Evolutionary conservation across 148 eudicot species (phyloP), one percentile per base, ranked within the genome.

Genomic region (Polygonum aviculare): DNA sequence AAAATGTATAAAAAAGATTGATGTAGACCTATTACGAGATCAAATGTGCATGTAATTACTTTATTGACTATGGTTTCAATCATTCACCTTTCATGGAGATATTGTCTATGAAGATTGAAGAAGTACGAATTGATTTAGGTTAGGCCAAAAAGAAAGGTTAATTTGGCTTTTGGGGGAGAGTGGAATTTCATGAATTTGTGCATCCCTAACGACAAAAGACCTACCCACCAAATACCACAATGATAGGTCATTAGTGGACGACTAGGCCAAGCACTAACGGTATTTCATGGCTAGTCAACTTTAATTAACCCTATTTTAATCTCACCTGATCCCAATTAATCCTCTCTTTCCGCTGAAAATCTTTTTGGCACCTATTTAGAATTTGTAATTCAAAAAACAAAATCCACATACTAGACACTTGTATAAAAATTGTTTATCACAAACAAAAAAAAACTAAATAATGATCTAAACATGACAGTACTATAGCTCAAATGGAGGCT

Each of bases 201-300:
- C 47, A 44, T 87, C 86, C 87, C 78, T 79, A 81, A 86, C 38
- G 93, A 85, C 91, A 26, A 88, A 88, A 87, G 72, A 84, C 82
- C 82, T 76, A 80, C 77, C 54, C 73, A 92, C 87, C 93, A 92
- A 92, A 88, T 85, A 78, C 89, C 87, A 83, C 84, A 80, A 77
- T 82, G 87, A 89, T 73, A 47, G 54, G 75, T 15, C 36, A 11
- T 0, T 51, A 48, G 57, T 26, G 54, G 54, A 26, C 59, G 52
- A 73, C 75, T 26, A 21, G 75, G 39, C 55, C 9, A 47, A 67
- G 44, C 72, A 67, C 44, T 67, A 67, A 15, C 44, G 10, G 19
- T 36, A 36, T 15, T 19, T 38, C 15, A 35, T 2, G 44, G 44
- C 21, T 12, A 16, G 10, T 62, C 69, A 33, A 62, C 31, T 60